Percentiles rank a stretch among this genome's conserved stretches.
Conservation (phyloP, 345 rosid genomes). For the Populus davidiana region DNA sequence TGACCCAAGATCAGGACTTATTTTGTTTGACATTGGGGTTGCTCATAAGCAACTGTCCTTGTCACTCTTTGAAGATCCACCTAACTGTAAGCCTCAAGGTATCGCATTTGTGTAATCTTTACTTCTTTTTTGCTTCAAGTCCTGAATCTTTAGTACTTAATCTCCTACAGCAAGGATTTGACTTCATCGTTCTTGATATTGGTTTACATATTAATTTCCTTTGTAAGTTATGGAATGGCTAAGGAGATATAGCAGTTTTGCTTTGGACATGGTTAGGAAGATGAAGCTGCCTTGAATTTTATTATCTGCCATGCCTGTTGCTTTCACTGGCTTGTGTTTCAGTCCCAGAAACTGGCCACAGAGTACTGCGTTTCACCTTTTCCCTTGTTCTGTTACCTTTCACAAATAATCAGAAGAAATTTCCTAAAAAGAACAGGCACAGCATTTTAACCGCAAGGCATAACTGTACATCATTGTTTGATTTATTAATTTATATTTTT, state of each 20-base stretch:
- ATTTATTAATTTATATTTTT: neutral
- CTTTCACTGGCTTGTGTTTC: neutral
- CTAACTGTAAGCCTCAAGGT: constrained; percentile 67
- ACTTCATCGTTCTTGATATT: neutral
- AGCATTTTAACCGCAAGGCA: neutral
- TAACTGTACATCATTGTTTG: neutral
- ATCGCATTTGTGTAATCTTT: neutral
- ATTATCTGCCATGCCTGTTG: neutral
- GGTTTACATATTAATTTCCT: too few relatives aligned
- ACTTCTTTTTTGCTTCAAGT: neutral
- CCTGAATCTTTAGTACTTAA: neutral
- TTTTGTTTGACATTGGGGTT: constrained; percentile 84
- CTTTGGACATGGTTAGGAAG: neutral
- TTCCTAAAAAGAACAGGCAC: neutral
- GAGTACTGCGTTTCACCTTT: constrained; percentile 11
- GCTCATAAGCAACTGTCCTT: constrained; percentile 76
- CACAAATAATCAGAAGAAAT: neutral
- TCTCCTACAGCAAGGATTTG: neutral
- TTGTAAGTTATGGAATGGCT: neutral
- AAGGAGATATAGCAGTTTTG: neutral
- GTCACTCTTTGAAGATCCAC: constrained; percentile 88
- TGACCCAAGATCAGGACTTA: constrained; percentile 77
- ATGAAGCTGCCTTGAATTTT: neutral
- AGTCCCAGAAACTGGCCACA: constrained; percentile 12
- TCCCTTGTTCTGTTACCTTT: neutral